Percentiles rank a stretch among this genome's conserved stretches.
These are phyloP conservation scores for Calocera viscosa DNA, from an alignment of 768 basidiomycete species.

Conservation along the genomic window DNA sequence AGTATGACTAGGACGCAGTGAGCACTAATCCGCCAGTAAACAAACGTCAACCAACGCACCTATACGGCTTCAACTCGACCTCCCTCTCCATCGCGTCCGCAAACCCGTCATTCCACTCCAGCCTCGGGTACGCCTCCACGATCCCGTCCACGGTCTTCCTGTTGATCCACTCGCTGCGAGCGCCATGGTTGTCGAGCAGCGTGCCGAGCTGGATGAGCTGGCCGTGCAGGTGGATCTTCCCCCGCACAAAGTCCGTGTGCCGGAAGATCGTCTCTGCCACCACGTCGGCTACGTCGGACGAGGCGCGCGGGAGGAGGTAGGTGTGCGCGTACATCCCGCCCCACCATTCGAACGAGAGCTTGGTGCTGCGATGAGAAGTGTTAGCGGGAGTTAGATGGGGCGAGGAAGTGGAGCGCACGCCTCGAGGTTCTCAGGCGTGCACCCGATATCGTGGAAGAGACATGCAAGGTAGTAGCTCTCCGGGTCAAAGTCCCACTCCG, in stretches of 20 bases:
- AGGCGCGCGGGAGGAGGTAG: conserved; percentile 10
- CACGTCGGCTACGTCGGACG: conserved; percentile 17
- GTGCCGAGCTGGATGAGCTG: conserved; percentile 20
- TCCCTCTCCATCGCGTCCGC: conserved; percentile 35
- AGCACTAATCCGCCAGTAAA: background rate
- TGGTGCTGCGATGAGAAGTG: conserved; percentile 12
- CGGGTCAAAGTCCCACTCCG: conserved; percentile 9
- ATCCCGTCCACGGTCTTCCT: conserved; percentile 10
- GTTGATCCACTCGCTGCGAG: conserved; percentile 25
- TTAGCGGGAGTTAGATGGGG: background rate
- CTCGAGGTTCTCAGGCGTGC: conserved; percentile 6
- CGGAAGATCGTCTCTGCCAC: conserved; percentile 19
- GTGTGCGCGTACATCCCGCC: conserved; percentile 17
- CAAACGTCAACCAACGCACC: too few relatives aligned
- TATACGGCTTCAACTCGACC: conserved; percentile 36
- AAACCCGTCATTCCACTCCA: conserved; percentile 38
- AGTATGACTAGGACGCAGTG: background rate
- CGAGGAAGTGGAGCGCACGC: background rate
- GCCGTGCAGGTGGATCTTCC: conserved; percentile 14
- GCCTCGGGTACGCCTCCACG: conserved; percentile 30
- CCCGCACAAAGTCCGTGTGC: conserved; percentile 17
- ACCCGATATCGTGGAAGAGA: conserved; percentile 21
- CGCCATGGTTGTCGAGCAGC: background rate
- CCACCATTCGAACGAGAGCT: conserved; percentile 18
- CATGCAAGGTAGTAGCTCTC: conserved; percentile 20